Evolutionary conservation across 306 rosid species (phyloP).

Genomic region (Trichosanthes cucumerina): DNA sequence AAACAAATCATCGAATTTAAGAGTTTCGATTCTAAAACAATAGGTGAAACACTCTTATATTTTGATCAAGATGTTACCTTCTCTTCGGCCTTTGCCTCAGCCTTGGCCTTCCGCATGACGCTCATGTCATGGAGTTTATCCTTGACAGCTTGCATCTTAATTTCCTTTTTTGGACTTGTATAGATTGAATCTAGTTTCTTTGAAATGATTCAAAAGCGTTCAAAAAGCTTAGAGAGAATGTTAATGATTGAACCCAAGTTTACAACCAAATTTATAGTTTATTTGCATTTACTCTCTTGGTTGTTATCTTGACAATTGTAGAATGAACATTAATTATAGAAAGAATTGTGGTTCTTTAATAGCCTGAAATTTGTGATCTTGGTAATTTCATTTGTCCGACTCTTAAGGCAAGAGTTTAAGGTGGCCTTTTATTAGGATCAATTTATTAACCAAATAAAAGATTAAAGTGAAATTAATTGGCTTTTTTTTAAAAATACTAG

Average conservation of each 20-base stretch:
- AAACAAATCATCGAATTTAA: too few relatives aligned
- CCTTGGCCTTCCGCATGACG: constrained; percentile 47
- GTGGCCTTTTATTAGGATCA: background rate
- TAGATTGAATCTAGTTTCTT: background rate
- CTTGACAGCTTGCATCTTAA: constrained; percentile 70
- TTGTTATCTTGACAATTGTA: background rate
- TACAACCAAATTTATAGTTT: background rate
- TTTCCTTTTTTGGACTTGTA: background rate
- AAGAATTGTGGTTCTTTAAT: background rate
- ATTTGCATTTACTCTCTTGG: background rate
- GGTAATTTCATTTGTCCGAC: background rate
- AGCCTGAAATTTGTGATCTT: background rate
- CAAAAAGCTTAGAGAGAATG: background rate
- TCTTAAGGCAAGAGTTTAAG: background rate
- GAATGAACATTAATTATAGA: background rate
- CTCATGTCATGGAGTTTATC: constrained; percentile 46
- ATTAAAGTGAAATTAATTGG: background rate
- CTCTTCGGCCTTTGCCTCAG: constrained; percentile 62
- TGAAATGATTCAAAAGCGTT: background rate
- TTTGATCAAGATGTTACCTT: constrained; percentile 22
- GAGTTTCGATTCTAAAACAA: too few relatives aligned
- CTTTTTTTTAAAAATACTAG: background rate
- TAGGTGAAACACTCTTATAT: too few relatives aligned
- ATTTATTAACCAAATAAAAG: background rate
- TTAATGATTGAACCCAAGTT: background rate